These are phyloP conservation scores for Thermomyces lanuginosus DNA, from an alignment of 2,329 filamentous ascomycete genomes.

Conservation along the genomic window DNA sequence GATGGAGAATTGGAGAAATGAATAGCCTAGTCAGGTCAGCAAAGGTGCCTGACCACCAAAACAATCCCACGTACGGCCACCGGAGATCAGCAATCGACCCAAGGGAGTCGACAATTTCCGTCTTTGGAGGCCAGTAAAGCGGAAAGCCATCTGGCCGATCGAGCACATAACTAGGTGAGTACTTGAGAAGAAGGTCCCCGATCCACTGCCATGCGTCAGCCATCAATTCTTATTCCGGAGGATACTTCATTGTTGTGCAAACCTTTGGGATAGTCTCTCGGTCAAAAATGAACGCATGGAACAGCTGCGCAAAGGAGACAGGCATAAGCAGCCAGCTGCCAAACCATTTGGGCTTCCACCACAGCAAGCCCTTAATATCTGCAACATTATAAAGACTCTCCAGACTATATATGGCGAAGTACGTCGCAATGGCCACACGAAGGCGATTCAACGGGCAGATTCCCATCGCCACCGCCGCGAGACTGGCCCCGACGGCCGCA, in stretches of 20 bases:
- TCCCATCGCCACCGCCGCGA: constrained; percentile 70
- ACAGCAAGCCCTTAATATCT: constrained; percentile 54
- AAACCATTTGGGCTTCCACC: constrained; percentile 64
- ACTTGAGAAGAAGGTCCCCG: constrained; percentile 48
- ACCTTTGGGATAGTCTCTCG: constrained; percentile 54
- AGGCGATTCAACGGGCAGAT: constrained; percentile 56
- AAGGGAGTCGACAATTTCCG: constrained; percentile 64
- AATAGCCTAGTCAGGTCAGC: constrained; percentile 41
- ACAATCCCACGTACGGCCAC: constrained; percentile 52
- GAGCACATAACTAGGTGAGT: constrained; percentile 67
- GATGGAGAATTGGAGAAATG: constrained; percentile 74
- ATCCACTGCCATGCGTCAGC: constrained; percentile 30
- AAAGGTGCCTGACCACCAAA: neutral
- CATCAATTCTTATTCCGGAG: neutral
- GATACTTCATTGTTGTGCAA: constrained; percentile 11
- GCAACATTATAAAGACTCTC: constrained; percentile 77
- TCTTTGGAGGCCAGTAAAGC: constrained; percentile 57
- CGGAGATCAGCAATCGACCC: constrained; percentile 63
- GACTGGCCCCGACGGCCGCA: constrained; percentile 74
- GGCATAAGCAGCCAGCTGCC: constrained; percentile 72
- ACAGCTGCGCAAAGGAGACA: constrained; percentile 55
- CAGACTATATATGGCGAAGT: constrained; percentile 60
- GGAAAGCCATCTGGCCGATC: constrained; percentile 53
- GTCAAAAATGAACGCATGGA: constrained; percentile 64
- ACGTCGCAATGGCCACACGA: constrained; percentile 67